phyloP scores from a whole-genome alignment of 2,329 filamentous ascomycete genomes.

The Diaporthe helianthi region DNA sequence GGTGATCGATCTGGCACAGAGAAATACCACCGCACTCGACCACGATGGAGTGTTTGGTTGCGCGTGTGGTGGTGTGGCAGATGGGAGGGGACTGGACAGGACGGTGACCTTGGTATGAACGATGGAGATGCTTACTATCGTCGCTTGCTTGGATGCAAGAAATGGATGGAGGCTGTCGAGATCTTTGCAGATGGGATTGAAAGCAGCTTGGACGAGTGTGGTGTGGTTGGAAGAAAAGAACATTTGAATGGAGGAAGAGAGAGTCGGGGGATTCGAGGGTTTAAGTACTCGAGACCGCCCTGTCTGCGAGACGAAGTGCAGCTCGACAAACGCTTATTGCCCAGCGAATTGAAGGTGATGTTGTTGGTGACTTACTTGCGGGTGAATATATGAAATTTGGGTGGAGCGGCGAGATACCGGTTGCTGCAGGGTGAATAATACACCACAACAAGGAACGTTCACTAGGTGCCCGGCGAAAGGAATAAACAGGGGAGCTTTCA shows the following conservation, averaged over 20 bases:
- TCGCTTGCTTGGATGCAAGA: background rate
- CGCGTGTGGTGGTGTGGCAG: background rate
- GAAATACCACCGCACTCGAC: too few species aligned
- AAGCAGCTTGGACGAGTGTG: background rate
- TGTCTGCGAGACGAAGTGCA: background rate
- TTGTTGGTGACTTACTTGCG: background rate
- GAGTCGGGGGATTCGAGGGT: background rate
- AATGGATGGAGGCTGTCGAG: background rate
- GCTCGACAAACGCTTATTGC: background rate
- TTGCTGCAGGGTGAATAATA: too few species aligned
- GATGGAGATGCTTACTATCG: background rate
- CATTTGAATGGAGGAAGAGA: background rate
- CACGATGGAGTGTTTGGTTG: background rate
- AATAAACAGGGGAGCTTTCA: too few species aligned
- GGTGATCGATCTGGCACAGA: too few species aligned
- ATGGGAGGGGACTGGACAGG: background rate
- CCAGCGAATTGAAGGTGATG: background rate
- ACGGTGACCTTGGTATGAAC: too few species aligned
- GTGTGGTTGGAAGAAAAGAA: background rate
- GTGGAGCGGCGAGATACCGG: background rate
- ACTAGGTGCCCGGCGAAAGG: too few species aligned
- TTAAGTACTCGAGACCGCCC: background rate
- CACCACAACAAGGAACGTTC: too few species aligned
- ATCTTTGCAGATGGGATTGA: background rate
- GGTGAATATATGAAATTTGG: background rate